phyloP scores from a whole-genome alignment of 1,284 basidiomycete genomes.

The Hymenochaete sp. region DNA sequence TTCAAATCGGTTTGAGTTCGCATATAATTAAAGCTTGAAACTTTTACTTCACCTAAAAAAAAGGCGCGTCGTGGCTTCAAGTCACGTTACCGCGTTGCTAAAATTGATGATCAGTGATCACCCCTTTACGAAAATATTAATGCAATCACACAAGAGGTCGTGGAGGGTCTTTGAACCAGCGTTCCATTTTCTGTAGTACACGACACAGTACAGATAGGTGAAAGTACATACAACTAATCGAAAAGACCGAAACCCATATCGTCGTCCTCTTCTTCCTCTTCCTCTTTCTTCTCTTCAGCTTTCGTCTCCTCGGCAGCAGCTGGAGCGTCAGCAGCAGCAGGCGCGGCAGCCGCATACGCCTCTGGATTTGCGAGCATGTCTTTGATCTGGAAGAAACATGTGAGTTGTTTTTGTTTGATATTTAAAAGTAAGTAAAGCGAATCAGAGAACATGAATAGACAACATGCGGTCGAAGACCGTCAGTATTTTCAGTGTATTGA shows the following conservation, averaged over 20 bases:
- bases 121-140: too few relatives aligned
- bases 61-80: too few relatives aligned
- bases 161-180: neutral
- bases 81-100: too few relatives aligned
- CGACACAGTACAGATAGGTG: constrained; percentile 2
- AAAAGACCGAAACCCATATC: constrained; percentile 88
- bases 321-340: constrained; percentile 43
- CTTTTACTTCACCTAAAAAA: too few relatives aligned
- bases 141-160: neutral
- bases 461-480: constrained; percentile 44
- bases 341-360: constrained; percentile 61
- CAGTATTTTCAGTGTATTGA: constrained; percentile 78
- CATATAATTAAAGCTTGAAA: too few relatives aligned
- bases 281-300: constrained; percentile 58
- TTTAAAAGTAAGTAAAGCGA: too few relatives aligned
- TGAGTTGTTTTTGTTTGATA: too few relatives aligned
- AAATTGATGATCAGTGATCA: too few relatives aligned
- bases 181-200: constrained; percentile 1
- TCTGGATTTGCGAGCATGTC: constrained; percentile 96
- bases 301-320: constrained; percentile 37
- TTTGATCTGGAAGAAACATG: constrained; percentile 60
- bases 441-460: constrained; percentile 29
- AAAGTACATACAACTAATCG: constrained; percentile 44
- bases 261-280: constrained; percentile 72
- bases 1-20: too few relatives aligned